Base-by-base conservation (phyloP, 768 basidiomycete species). In the Omphalotus guepiniiformis region DNA sequence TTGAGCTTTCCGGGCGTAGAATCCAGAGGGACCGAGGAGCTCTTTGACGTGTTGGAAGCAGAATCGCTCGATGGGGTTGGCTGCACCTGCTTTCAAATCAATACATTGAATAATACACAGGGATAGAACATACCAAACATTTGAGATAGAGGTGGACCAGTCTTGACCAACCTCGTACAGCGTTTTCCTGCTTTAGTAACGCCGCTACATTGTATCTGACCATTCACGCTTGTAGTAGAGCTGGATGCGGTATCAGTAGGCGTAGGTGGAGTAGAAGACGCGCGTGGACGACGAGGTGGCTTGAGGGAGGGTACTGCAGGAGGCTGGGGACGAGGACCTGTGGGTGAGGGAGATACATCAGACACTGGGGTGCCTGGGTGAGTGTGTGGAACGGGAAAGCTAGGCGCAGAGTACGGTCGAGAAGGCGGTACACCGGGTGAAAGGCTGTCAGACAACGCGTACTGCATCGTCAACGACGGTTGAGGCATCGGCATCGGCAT, bases 31-130 rank as follows among this genome's bases (percentile, higher is more conserved):
- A 1, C 57, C 58, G 29, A 83, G 63, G 30, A 86, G 57, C 39
- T 73, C 75, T 50, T 79, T 77, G 18, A 65, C 64, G 54, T 91
- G 89, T 57, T 86, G 80, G 59, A 71, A 69, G 54, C 86, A 89
- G 61, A 81, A 88, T 15, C 73, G 59, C 37, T 73, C 68, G 7
- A 71, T 56, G 22, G 56, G 61, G 18, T 54, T 54, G 15, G 71
- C 64, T 30, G 57, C 58, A 28, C 66, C 66, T 28, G 70, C 61
- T 32, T 61, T 40, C 8, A 26, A 7, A 23, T 22, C 4, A 37
- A 15, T 37, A 37, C 21, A 15, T n/a, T 15, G 35, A 7, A 19
- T 21, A 37, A 16, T 34, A 23, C 34, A 18, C 18, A 29, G n/a
- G n/a, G n/a, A 32, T 9, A 12, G 16, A 5, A 36, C 8, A 6